Percentiles rank a stretch among this genome's conserved stretches.
These are phyloP conservation scores for Nymphaea thermarum DNA, from an alignment of 164 flowering plant genomes.

Conservation along the genomic window DNA sequence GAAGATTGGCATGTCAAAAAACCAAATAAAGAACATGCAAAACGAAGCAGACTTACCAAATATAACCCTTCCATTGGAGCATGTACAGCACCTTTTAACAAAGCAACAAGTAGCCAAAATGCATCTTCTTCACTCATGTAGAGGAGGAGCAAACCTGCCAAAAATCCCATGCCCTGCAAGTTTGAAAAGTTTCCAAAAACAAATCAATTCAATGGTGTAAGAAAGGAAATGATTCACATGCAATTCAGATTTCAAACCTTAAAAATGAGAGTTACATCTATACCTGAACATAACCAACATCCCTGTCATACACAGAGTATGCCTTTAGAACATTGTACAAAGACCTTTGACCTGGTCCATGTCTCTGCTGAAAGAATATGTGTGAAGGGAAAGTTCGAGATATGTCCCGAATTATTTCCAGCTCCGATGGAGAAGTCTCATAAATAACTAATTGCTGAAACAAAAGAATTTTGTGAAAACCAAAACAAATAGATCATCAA, in stretches of 20 bases:
- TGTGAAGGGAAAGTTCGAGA: conserved; percentile 98
- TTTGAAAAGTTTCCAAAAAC: not conserved
- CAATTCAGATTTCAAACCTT: not conserved
- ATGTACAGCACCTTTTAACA: conserved; percentile 94
- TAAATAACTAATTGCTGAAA: conserved; percentile 94
- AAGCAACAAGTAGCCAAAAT: conserved; percentile 91
- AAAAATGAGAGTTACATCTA: not conserved
- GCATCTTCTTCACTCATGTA: conserved; percentile 99
- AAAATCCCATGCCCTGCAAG: conserved; percentile 95
- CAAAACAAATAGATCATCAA: not conserved
- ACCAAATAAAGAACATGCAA: not conserved
- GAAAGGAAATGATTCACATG: not conserved
- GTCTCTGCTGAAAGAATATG: conserved; percentile 97
- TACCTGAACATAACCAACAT: conserved; percentile 99
- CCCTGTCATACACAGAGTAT: conserved; percentile 93
- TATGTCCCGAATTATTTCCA: conserved; percentile 95
- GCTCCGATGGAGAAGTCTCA: conserved; percentile 90
- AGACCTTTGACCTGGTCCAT: conserved; percentile 99
- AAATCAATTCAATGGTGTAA: not conserved
- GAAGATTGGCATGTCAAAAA: too few relatives aligned
- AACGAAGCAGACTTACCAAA: conserved; percentile 35
- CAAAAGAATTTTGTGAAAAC: conserved; percentile 2
- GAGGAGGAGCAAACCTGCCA: conserved; percentile 92
- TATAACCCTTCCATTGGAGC: conserved; percentile 99
- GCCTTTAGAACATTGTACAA: conserved; percentile 97